These are phyloP conservation scores for Jackrogersella multiformis DNA, from an alignment of 495 filamentous ascomycete species.

Conservation along the genomic window DNA sequence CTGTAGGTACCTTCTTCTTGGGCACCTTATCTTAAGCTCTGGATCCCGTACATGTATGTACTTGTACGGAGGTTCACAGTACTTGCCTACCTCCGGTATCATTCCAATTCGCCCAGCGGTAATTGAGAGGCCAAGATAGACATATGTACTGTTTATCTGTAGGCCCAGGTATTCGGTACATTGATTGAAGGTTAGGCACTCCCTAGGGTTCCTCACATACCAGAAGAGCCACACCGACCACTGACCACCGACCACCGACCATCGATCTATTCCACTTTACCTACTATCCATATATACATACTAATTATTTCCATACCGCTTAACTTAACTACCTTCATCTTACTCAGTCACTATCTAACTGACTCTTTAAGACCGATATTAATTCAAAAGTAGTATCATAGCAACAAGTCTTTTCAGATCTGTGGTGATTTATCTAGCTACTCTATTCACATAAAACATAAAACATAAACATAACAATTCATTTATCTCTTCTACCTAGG, in stretches of 20 bases:
- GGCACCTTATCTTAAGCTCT: constrained; percentile 27
- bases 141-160: not conserved
- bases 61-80: too few relatives aligned
- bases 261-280: constrained; percentile 1
- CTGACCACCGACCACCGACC: too few relatives aligned
- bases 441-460: constrained; percentile 11
- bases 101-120: constrained; percentile 23
- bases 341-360: not conserved
- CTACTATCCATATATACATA: not conserved
- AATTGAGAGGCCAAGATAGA: constrained; percentile 3
- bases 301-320: not conserved
- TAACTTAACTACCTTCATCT: not conserved
- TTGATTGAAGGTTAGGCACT: constrained; percentile 32
- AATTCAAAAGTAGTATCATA: not conserved
- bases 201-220: constrained; percentile 6
- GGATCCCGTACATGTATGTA: constrained; percentile 14
- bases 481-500: constrained; percentile 11
- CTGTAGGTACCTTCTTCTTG: too few relatives aligned
- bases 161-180: constrained; percentile 25
- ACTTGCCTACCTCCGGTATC: too few relatives aligned
- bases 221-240: constrained; percentile 13
- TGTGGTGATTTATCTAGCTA: not conserved
- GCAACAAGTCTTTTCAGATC: not conserved
- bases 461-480: too few relatives aligned
- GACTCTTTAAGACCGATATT: constrained; percentile 2